Evolutionary conservation across 345 rosid genomes (phyloP), one percentile per base, ranked within the genome.

Genomic region (Syzygium aqueum): DNA sequence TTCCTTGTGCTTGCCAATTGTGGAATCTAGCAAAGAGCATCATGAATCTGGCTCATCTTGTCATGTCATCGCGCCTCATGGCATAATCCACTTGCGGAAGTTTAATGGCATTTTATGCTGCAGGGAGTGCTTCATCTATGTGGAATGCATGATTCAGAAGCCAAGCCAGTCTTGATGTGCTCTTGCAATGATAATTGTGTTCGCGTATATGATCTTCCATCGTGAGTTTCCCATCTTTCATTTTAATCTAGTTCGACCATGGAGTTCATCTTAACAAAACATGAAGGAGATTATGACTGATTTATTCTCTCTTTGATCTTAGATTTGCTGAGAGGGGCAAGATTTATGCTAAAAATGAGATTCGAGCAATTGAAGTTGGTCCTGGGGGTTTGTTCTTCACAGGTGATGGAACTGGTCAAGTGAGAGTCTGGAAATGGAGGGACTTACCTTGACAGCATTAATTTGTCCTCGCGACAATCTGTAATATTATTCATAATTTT

Each of bases 401-500:
- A 1, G 99, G 99, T 14, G 99, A 97, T 40, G 99, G 97, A 73
- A 94, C 97, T 43, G 99, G 99, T 78, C 94, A 91, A 92, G 99
- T 95, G 73, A 95, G 91, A 93, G 99, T 97, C 77, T 97, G 99
- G 99, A 94, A 93, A 37, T 96, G 97, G 95, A 90, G 84, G 46
- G 93, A 89, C 84, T 85, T 86, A 52, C 46, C 86, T 33, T 51
- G 28, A 73, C 84, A 83, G 56, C 88, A 88, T 46, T 88, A 51
- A 78, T 33, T 73, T 73, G 80, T 51, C 7, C 25, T 46, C 33
- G 14, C 85, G 84, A 57, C 52, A 73, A 80, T 59, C 57, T 84
- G 53, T 85, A 43, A 30, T 67, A 87, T 86, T 21, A 25, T 65
- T 86, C 49, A 53, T 67, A 56, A 46, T 87, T 77, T 82, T 77